Percentiles rank a stretch among this genome's conserved stretches.
Conservation (phyloP, 2,329 filamentous ascomycete genomes). For the Thelonectria olida region DNA sequence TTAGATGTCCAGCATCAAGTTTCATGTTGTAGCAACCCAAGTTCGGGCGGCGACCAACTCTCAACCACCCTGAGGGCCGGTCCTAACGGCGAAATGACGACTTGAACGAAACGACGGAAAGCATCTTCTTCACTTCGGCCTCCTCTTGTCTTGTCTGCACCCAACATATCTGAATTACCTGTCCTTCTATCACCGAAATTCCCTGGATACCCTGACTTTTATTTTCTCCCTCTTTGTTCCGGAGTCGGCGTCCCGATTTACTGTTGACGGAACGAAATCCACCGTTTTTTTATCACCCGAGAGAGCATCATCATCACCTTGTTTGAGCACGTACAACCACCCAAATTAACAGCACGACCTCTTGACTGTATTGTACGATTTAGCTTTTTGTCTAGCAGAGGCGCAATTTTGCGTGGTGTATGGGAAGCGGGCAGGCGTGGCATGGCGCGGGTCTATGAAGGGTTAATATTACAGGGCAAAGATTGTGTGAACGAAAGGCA, state of each 20-base stretch:
- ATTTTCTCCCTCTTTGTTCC: not conserved
- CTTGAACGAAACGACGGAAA: constrained; percentile 25
- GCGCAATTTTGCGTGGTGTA: not conserved
- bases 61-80: constrained; percentile 2
- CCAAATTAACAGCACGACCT: no score
- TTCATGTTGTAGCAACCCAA: no score
- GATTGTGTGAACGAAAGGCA: not conserved
- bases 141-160: not conserved
- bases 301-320: no score
- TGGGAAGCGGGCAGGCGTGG: no score
- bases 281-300: not conserved
- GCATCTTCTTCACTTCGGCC: constrained; percentile 17
- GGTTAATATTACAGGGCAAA: not conserved
- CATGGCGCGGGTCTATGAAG: no score
- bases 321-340: no score
- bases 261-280: not conserved
- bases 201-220: constrained; percentile 24
- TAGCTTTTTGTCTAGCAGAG: not conserved
- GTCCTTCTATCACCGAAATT: not conserved
- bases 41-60: no score
- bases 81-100: constrained; percentile 22
- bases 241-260: constrained; percentile 19
- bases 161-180: constrained; percentile 10
- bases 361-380: not conserved
- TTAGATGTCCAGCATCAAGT: no score